phyloP scores from a whole-genome alignment of 2,329 filamentous ascomycete genomes.

The Pochonia chlamydosporia region DNA sequence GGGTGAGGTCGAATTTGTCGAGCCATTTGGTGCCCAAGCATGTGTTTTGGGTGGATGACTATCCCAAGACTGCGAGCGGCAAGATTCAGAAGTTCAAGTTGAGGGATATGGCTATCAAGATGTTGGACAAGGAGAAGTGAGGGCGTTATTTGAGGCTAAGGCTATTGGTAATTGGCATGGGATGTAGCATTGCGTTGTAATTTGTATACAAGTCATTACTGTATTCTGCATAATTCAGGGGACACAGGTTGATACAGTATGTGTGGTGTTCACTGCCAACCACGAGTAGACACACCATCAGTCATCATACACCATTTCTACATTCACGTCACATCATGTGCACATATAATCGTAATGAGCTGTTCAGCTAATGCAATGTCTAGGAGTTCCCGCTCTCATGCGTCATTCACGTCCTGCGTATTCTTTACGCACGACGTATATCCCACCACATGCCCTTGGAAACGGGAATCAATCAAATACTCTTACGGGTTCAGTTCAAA shows the following conservation, averaged over 20 bases:
- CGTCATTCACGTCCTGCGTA: background rate
- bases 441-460: background rate
- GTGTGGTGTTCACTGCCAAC: too few relatives aligned
- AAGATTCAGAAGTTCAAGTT: constrained; percentile 96
- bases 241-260: too few relatives aligned
- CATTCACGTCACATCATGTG: background rate
- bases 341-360: background rate
- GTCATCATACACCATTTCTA: background rate
- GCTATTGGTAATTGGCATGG: background rate
- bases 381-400: background rate
- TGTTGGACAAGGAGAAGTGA: constrained; percentile 17
- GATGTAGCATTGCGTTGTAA: too few relatives aligned
- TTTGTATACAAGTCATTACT: too few relatives aligned
- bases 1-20: constrained; percentile 64
- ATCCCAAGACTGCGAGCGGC: constrained; percentile 90
- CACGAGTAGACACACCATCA: too few relatives aligned
- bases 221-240: too few relatives aligned
- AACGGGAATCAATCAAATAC: background rate
- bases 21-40: constrained; percentile 80
- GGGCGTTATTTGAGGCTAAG: too few relatives aligned
- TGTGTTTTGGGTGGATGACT: constrained; percentile 81
- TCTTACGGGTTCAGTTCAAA: too few relatives aligned
- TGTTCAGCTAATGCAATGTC: background rate
- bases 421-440: background rate
- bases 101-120: constrained; percentile 53